Conservation (phyloP, 2,329 filamentous ascomycete species). For the Coniochaeta sp. region DNA sequence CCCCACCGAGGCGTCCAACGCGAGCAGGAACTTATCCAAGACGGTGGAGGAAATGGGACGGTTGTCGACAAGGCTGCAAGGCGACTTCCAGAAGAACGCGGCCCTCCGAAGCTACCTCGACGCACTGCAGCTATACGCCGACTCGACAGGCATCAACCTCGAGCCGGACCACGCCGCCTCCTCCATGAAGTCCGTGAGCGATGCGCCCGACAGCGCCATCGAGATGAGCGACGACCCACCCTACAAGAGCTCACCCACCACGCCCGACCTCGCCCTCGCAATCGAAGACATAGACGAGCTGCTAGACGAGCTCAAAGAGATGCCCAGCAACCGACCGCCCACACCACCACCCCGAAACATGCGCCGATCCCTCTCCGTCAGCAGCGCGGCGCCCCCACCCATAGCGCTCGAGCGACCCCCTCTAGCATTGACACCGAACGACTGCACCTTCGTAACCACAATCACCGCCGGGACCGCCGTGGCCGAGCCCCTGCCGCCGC, state of each 20-base stretch:
- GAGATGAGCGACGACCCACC: conserved; percentile 23
- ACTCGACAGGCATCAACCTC: conserved; percentile 8
- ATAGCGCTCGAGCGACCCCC: neutral
- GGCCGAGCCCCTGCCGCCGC: neutral
- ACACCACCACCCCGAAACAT: conserved; percentile 16
- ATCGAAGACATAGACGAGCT: conserved; percentile 22
- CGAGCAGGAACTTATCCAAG: conserved; percentile 20
- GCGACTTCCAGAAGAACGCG: conserved; percentile 54
- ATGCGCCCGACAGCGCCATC: conserved; percentile 32
- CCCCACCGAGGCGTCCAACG: conserved; percentile 13
- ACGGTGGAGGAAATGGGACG: conserved; percentile 26
- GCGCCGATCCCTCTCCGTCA: conserved; percentile 1
- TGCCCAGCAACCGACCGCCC: conserved; percentile 15
- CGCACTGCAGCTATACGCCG: conserved; percentile 57
- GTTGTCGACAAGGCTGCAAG: conserved; percentile 21
- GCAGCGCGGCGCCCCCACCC: neutral
- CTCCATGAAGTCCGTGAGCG: conserved; percentile 20
- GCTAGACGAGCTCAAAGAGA: conserved; percentile 18
- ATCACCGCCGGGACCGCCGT: neutral
- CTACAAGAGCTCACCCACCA: conserved; percentile 10
- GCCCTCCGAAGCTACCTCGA: conserved; percentile 62
- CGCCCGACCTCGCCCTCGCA: conserved; percentile 14
- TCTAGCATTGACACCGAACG: conserved; percentile 3
- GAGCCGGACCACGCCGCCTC: conserved; percentile 3
- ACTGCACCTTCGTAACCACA: neutral